Evolutionary conservation across 2,329 filamentous ascomycete genomes (phyloP), one percentile per base, ranked within the genome.

Genomic region (Fusarium pseudograminearum): DNA sequence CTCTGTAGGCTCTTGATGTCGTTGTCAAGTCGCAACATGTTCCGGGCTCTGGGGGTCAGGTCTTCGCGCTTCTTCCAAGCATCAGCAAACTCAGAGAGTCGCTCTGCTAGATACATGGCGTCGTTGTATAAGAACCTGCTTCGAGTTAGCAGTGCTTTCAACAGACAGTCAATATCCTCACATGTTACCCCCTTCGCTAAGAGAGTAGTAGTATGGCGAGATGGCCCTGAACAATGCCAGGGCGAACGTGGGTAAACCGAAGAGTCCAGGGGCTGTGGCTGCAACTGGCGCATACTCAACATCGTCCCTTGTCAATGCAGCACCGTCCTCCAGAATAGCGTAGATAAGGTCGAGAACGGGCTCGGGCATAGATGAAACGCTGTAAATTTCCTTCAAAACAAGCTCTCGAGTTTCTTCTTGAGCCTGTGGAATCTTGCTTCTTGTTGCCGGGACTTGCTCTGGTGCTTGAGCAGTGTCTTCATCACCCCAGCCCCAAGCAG

Each of bases 401-500:
- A 98, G 82, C 76, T 96, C 91, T 57, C 89, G 84, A 11, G 84
- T 82, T 42, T 83, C 63, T 6, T 67, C 56, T 31, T 79, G 72
- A 9, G 73, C 44, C 33, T 74, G 69, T 28, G 67, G 34, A 41
- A 73, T 8, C 52, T 70, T 57, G 41, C 45, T 18, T 64, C 66
- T 24, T 15, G 53, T 24, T 41, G 59, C 36, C 11, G 71, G 60
- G 10, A 60, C 38, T 15, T 65, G 56, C 20, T 74, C 68, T 33
- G 76, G 67, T 16, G 73, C 76, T 33, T 74, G 67, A 44, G 72
- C 42, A 18, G 69, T 45, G 18, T 91, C 91, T 30, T 95, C 85
- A 30, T 88, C 92, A n/a, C 88, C 92, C 92, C 93, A 97, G 34
- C 92, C 93, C 91, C 93, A 96, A 31, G 93, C 93, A 65, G 93